Conservation (phyloP, 2,329 filamentous ascomycete species). For the Parastagonospora avenae region DNA sequence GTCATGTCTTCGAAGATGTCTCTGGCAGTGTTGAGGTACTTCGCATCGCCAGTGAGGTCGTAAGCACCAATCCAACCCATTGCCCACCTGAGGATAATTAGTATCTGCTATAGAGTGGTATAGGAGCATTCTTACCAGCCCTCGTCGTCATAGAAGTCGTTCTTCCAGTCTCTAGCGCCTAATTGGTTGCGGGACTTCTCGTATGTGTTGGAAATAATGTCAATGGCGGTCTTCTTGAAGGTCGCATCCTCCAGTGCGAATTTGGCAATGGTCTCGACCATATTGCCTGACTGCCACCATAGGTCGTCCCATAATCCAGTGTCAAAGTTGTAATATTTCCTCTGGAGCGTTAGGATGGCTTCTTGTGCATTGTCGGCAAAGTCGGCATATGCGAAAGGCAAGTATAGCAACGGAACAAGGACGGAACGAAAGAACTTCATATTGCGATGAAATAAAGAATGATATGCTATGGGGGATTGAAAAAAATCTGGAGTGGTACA, state of each 20-base stretch:
- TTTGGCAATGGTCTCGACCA: constrained; percentile 39
- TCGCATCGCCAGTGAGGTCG: constrained; percentile 58
- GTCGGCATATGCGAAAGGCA: constrained; percentile 18
- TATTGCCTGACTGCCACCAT: constrained; percentile 48
- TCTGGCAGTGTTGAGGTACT: constrained; percentile 61
- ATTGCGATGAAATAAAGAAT: constrained; percentile 6
- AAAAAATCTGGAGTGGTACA: neutral
- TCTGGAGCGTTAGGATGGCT: constrained; percentile 36
- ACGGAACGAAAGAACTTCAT: constrained; percentile 29
- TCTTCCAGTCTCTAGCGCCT: constrained; percentile 49
- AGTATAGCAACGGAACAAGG: constrained; percentile 18
- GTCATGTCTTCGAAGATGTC: constrained; percentile 64
- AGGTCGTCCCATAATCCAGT: constrained; percentile 42
- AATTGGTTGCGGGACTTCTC: constrained; percentile 34
- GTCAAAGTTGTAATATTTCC: constrained; percentile 39
- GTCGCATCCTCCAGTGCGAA: constrained; percentile 35
- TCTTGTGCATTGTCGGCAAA: constrained; percentile 33
- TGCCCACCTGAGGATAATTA: constrained; percentile 59
- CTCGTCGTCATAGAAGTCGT: constrained; percentile 65
- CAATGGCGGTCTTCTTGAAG: constrained; percentile 34
- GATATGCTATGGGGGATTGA: neutral
- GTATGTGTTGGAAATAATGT: constrained; percentile 42
- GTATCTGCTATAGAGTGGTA: too few relatives aligned
- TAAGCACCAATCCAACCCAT: constrained; percentile 63
- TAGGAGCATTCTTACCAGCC: constrained; percentile 32